phyloP scores from a whole-genome alignment of 2,329 filamentous ascomycete genomes.

The Lachnellula subtilissima region DNA sequence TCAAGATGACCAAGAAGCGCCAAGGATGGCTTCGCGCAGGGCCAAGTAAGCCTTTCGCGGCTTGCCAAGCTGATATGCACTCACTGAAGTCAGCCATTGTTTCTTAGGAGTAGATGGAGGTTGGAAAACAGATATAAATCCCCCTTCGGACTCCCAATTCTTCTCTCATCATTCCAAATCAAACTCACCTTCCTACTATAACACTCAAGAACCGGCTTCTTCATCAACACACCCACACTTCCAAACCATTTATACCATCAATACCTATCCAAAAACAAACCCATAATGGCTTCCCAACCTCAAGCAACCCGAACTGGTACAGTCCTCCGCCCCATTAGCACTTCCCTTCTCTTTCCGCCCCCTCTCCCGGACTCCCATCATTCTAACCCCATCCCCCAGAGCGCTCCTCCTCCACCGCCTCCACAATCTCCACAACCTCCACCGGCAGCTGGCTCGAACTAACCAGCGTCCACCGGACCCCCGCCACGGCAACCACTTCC shows the following conservation, averaged over 20 bases:
- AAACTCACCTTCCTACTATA: no score
- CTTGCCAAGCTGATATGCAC: no score
- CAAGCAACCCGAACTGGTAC: background rate
- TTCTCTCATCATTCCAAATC: no score
- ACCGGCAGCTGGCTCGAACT: background rate
- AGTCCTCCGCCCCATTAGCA: background rate
- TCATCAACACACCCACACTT: no score
- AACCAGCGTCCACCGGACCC: background rate
- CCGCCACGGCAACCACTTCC: background rate
- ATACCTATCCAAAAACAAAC: background rate
- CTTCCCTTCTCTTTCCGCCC: background rate
- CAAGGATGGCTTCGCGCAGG: no score
- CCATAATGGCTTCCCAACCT: background rate
- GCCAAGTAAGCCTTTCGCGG: no score
- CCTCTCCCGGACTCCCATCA: background rate
- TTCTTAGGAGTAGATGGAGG: no score
- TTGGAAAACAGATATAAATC: no score
- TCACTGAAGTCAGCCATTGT: no score
- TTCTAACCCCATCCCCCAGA: background rate
- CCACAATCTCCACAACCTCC: background rate
- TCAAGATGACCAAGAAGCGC: no score
- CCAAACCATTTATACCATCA: background rate
- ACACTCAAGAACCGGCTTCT: no score
- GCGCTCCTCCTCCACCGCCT: background rate
- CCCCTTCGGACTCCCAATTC: no score